Evolutionary conservation across 2,329 filamentous ascomycete species (phyloP).

Genomic region (Trichoderma aggressivum): DNA sequence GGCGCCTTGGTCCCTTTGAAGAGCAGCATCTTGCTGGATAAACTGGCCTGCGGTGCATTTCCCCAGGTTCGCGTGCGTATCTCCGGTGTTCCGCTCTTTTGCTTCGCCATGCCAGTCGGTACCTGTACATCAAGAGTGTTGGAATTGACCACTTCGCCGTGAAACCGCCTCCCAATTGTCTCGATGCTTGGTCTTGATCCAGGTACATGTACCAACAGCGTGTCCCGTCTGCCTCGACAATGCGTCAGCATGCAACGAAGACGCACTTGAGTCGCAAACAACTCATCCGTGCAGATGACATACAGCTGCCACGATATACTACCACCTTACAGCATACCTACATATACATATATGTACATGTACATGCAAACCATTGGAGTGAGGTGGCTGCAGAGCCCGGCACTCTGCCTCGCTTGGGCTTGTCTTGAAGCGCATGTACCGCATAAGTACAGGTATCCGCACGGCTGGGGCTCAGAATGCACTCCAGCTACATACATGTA

Average conservation of each 20-base stretch:
- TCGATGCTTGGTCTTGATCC: background rate
- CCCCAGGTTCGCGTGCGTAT: background rate
- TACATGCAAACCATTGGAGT: background rate
- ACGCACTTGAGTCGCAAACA: conserved; percentile 7
- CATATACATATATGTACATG: background rate
- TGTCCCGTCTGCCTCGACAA: background rate
- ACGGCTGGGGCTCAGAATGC: background rate
- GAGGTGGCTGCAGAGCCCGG: background rate
- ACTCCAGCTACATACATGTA: background rate
- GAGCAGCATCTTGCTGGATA: background rate
- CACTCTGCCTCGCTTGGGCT: background rate
- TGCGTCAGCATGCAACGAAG: conserved; percentile 6
- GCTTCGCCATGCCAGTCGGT: background rate
- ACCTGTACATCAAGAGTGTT: background rate
- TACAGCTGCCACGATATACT: background rate
- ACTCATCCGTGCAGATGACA: conserved; percentile 17
- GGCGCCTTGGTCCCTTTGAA: background rate
- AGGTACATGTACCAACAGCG: background rate
- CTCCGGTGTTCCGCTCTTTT: background rate
- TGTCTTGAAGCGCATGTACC: background rate
- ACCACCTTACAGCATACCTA: background rate
- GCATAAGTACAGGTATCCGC: background rate
- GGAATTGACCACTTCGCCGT: background rate
- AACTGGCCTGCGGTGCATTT: background rate
- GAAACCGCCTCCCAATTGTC: background rate